Percentiles rank a stretch among this genome's conserved stretches.
These are phyloP conservation scores for Trametes villosa DNA, from an alignment of 768 basidiomycete genomes.

Conservation along the genomic window DNA sequence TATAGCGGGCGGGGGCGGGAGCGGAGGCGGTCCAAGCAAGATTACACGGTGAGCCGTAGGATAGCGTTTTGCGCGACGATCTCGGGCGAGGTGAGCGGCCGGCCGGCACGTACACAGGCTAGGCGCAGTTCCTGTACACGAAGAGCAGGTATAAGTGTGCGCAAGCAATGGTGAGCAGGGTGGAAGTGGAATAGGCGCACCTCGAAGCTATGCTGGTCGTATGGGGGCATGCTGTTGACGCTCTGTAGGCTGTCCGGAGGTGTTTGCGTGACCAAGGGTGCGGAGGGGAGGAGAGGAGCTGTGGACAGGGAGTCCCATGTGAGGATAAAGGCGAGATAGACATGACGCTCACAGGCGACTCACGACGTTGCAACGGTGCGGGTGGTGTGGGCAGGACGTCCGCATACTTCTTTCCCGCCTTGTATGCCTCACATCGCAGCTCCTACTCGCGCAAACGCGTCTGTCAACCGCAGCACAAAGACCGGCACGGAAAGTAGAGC, in stretches of 20 bases:
- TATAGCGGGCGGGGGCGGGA: constrained; percentile 6
- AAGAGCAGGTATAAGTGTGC: neutral
- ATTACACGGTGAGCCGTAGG: constrained; percentile 14
- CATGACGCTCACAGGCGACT: neutral
- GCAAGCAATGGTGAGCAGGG: neutral
- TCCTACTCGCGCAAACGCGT: constrained; percentile 13
- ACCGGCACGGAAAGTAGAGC: too few species aligned
- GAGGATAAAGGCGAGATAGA: neutral
- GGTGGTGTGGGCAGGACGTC: too few species aligned
- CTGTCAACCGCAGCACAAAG: neutral
- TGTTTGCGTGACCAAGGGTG: neutral
- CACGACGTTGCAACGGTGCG: constrained; percentile 1
- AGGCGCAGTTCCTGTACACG: constrained; percentile 53
- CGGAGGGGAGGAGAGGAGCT: constrained; percentile 33
- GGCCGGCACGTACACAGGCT: constrained; percentile 45
- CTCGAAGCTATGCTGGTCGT: constrained; percentile 53
- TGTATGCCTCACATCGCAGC: constrained; percentile 21
- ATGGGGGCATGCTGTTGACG: constrained; percentile 43
- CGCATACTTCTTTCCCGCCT: constrained; percentile 17
- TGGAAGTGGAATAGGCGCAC: constrained; percentile 34
- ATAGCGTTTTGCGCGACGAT: constrained; percentile 24
- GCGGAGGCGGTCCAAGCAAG: neutral
- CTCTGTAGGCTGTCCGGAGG: constrained; percentile 39
- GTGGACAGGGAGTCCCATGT: neutral
- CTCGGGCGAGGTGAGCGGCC: constrained; percentile 50